Evolutionary conservation across 2,329 filamentous ascomycete genomes (phyloP).

Genomic region (Pestalotiopsis sp.): DNA sequence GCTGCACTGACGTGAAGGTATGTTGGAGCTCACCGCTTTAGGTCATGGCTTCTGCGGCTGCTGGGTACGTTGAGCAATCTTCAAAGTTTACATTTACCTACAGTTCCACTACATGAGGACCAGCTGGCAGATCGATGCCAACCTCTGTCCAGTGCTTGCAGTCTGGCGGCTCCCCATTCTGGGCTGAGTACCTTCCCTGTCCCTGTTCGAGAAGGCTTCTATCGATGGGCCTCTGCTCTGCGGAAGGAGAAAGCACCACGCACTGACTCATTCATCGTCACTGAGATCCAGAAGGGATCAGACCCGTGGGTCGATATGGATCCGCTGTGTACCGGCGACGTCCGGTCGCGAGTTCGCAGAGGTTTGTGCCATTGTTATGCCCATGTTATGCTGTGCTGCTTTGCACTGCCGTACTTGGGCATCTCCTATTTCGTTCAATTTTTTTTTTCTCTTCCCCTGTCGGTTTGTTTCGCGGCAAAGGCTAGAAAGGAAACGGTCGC

Average conservation of each 20-base stretch:
- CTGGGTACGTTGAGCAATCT: neutral
- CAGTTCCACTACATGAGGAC: neutral
- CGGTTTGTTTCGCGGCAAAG: neutral
- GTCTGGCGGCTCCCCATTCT: neutral
- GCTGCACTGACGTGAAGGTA: neutral
- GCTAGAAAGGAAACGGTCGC: conserved; percentile 4
- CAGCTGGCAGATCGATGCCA: neutral
- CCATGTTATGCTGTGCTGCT: neutral
- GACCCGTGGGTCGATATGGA: neutral
- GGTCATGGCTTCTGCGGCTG: neutral
- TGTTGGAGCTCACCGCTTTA: neutral
- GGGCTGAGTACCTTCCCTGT: neutral
- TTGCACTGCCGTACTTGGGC: neutral
- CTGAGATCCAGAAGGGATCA: neutral
- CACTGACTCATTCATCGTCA: neutral
- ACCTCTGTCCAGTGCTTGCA: neutral
- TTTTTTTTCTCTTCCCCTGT: neutral
- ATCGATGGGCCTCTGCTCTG: neutral
- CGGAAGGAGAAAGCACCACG: neutral
- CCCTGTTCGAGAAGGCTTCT: neutral
- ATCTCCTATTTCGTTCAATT: neutral
- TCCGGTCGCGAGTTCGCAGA: neutral
- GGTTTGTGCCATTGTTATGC: neutral
- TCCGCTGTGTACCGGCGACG: neutral
- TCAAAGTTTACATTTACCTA: neutral